phyloP scores from a whole-genome alignment of 306 rosid genomes.

The Hippophae tibetana region DNA sequence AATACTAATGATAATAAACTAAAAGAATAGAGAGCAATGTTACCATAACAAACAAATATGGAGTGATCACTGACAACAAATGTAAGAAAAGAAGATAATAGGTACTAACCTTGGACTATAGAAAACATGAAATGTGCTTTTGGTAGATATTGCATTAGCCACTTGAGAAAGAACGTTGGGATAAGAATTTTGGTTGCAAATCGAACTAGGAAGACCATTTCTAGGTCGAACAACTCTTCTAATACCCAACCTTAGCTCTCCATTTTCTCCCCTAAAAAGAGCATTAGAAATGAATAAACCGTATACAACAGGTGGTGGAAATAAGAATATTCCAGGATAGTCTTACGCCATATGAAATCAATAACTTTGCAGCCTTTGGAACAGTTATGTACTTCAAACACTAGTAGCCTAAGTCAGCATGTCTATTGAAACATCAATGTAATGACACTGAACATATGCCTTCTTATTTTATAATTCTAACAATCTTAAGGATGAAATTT shows the following conservation, averaged over 20 bases:
- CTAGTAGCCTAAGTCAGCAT: too few species aligned
- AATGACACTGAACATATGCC: too few species aligned
- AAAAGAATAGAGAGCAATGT: too few species aligned
- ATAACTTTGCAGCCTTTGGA: too few species aligned
- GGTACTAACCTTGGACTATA: slow-evolving; percentile 75
- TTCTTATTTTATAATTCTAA: not conserved
- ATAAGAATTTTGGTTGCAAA: slow-evolving; percentile 39
- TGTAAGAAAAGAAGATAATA: slow-evolving; percentile 5
- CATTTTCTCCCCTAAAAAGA: slow-evolving; percentile 75
- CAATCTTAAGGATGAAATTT: not conserved
- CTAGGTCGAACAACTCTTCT: slow-evolving; percentile 83
- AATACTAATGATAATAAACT: too few species aligned
- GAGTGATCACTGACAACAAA: not conserved
- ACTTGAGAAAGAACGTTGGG: slow-evolving; percentile 58
- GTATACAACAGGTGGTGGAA: not conserved
- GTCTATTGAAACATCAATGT: too few species aligned
- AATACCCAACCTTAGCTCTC: slow-evolving; percentile 89
- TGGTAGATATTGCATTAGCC: slow-evolving; percentile 73
- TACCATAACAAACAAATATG: too few species aligned
- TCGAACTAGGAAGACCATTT: slow-evolving; percentile 78
- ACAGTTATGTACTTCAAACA: too few species aligned
- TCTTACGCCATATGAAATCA: not conserved
- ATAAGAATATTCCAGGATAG: not conserved
- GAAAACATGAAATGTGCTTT: slow-evolving; percentile 84
- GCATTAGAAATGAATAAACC: slow-evolving; percentile 12